A percentile compares a stretch with the other conserved stretches of the same genome.
Conservation (phyloP, 441 rosid species). For the Populus tomentosa region DNA sequence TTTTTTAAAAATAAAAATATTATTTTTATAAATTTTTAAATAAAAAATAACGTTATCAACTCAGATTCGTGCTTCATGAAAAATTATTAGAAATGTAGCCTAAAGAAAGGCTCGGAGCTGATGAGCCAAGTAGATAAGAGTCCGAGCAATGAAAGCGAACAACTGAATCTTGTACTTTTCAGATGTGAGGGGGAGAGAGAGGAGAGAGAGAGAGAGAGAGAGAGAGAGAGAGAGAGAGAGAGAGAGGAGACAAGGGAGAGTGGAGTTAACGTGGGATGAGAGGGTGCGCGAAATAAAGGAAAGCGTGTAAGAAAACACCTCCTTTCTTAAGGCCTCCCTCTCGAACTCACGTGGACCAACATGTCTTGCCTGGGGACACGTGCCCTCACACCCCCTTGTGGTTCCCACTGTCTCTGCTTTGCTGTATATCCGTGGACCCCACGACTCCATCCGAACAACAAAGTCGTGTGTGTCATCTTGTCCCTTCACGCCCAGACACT, state of each 20-base stretch:
- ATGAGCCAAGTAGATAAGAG: neutral
- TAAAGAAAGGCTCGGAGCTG: neutral
- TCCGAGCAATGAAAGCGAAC: neutral
- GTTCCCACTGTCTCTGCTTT: constrained; percentile 9
- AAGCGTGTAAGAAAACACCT: constrained; percentile 28
- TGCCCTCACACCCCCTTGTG: constrained; percentile 25
- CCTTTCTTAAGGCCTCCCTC: neutral
- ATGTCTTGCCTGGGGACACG: constrained; percentile 59
- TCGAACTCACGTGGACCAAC: constrained; percentile 68
- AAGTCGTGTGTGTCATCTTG: constrained; percentile 52
- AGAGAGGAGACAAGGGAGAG: constrained; percentile 42
- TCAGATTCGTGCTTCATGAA: too few relatives aligned
- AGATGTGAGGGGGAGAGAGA: neutral
- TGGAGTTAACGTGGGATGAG: constrained; percentile 47
- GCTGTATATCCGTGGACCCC: constrained; percentile 14
- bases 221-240: too few relatives aligned
- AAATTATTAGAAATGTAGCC: neutral
- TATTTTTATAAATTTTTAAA: too few relatives aligned
- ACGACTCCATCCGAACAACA: constrained; percentile 8
- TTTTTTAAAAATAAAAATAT: too few relatives aligned
- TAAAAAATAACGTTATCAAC: too few relatives aligned
- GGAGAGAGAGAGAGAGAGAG: neutral
- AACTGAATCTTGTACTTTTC: neutral
- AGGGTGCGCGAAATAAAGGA: constrained; percentile 27
- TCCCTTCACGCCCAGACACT: constrained; percentile 57